A percentile compares a stretch with the other conserved stretches of the same genome.
Evolutionary conservation across 1,139 yeast genomes (phyloP).

Genomic region (Pichia cactophila): DNA sequence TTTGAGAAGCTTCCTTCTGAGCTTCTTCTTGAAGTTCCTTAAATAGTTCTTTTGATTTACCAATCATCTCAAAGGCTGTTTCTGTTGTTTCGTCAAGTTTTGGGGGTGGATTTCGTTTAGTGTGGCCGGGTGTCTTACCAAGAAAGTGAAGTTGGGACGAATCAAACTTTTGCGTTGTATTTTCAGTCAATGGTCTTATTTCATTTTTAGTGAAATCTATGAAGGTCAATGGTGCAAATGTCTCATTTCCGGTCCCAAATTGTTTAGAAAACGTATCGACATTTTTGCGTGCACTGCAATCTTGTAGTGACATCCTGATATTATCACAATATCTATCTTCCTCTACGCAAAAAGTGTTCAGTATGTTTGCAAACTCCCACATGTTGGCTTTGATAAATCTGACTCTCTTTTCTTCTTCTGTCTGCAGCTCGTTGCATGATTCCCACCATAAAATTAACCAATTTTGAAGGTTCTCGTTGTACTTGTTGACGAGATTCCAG

Average conservation of each 20-base stretch:
- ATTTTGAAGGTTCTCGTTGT: slow-evolving; percentile 58
- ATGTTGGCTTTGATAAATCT: slow-evolving; percentile 67
- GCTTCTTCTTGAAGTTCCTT: slow-evolving; percentile 24
- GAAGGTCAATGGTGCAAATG: slow-evolving; percentile 50
- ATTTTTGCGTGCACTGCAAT: slow-evolving; percentile 58
- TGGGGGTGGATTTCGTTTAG: slow-evolving; percentile 29
- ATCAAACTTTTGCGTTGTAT: slow-evolving; percentile 14
- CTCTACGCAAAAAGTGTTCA: slow-evolving; percentile 70
- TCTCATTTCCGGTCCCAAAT: slow-evolving; percentile 61
- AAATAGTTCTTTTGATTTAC: slow-evolving; percentile 24
- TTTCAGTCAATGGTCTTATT: slow-evolving; percentile 13
- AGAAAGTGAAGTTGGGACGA: slow-evolving; percentile 10
- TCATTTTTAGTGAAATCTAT: slow-evolving; percentile 40
- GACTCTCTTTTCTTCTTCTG: slow-evolving; percentile 70
- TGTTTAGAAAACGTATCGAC: slow-evolving; percentile 46
- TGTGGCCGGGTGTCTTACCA: background rate
- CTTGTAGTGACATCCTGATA: slow-evolving; percentile 61
- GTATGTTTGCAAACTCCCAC: slow-evolving; percentile 75
- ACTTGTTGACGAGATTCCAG: slow-evolving; percentile 48
- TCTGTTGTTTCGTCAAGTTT: slow-evolving; percentile 18
- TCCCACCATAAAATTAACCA: slow-evolving; percentile 79
- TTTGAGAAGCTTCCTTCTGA: slow-evolving; percentile 17
- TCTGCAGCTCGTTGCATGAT: slow-evolving; percentile 63
- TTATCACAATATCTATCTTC: slow-evolving; percentile 71
- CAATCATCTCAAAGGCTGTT: slow-evolving; percentile 19